These are phyloP conservation scores for Aspergillus biplanus DNA, from an alignment of 495 filamentous ascomycete species.

Conservation along the genomic window DNA sequence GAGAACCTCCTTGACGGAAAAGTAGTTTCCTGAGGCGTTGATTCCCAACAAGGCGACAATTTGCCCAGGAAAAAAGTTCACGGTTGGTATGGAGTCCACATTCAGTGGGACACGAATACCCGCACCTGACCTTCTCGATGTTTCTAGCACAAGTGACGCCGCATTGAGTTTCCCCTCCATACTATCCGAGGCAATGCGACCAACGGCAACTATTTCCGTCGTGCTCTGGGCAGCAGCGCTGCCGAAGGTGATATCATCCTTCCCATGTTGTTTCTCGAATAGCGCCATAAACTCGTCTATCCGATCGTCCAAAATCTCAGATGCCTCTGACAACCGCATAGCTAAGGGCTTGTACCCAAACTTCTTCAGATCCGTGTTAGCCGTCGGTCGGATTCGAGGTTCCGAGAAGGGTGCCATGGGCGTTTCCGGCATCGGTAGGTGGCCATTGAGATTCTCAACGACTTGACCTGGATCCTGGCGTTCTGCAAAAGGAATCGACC, in stretches of 20 bases:
- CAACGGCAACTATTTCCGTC: constrained; percentile 84
- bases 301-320: constrained; percentile 89
- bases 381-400: constrained; percentile 77
- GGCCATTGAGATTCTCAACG: constrained; percentile 78
- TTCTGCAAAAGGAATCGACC: constrained; percentile 65
- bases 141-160: constrained; percentile 84
- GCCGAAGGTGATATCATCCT: constrained; percentile 83
- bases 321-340: constrained; percentile 90
- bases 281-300: constrained; percentile 83
- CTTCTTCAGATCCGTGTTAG: constrained; percentile 85
- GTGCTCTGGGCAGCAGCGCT: constrained; percentile 84
- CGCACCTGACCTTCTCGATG: constrained; percentile 80
- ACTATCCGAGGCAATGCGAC: constrained; percentile 85
- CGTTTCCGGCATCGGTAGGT: constrained; percentile 68
- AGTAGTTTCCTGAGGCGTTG: constrained; percentile 84
- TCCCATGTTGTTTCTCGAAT: constrained; percentile 72
- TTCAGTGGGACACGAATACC: constrained; percentile 81
- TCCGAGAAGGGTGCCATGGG: constrained; percentile 74
- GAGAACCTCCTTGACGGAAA: constrained; percentile 77
- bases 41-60: constrained; percentile 85
- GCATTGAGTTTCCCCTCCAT: constrained; percentile 81
- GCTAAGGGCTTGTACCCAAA: constrained; percentile 89
- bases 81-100: constrained; percentile 65
- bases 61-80: constrained; percentile 93
- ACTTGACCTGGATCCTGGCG: constrained; percentile 78